Conservation (phyloP, 2,329 filamentous ascomycete genomes). For the Orbilia oligospora region DNA sequence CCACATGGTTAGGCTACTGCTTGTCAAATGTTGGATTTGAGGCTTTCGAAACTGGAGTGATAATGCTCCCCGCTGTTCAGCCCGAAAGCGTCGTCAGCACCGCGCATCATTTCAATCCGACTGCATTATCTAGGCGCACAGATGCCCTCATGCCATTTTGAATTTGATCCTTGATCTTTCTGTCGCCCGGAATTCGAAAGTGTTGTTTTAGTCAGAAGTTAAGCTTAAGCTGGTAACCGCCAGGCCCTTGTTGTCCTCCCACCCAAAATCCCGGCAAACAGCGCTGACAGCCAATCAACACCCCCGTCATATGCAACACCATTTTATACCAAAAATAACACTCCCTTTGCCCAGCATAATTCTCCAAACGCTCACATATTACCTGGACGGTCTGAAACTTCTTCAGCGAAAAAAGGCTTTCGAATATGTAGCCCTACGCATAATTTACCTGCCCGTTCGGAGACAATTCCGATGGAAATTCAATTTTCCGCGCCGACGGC, state of each 20-base stretch:
- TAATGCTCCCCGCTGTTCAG: conserved; percentile 11
- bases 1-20: conserved; percentile 12
- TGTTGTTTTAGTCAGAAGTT: conserved; percentile 14
- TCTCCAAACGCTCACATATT: conserved; percentile 37
- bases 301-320: conserved; percentile 17
- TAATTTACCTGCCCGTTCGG: conserved; percentile 30
- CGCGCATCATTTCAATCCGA: conserved; percentile 42
- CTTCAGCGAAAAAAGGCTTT: conserved; percentile 2
- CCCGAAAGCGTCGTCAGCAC: conserved; percentile 43
- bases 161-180: background rate
- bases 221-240: conserved; percentile 44
- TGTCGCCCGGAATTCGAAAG: background rate
- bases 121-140: conserved; percentile 49
- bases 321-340: conserved; percentile 46
- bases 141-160: background rate
- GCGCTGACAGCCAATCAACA: conserved; percentile 55
- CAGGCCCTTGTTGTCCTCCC: conserved; percentile 34
- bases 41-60: conserved; percentile 29
- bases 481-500: conserved; percentile 23
- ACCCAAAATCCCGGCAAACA: conserved; percentile 37
- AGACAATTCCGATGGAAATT: conserved; percentile 38
- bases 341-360: conserved; percentile 34
- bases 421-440: conserved; percentile 32
- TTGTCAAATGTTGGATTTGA: conserved; percentile 21
- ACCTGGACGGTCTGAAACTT: conserved; percentile 47